phyloP scores from a whole-genome alignment of 1,284 basidiomycete genomes.

The Melanopsichium pennsylvanicum region DNA sequence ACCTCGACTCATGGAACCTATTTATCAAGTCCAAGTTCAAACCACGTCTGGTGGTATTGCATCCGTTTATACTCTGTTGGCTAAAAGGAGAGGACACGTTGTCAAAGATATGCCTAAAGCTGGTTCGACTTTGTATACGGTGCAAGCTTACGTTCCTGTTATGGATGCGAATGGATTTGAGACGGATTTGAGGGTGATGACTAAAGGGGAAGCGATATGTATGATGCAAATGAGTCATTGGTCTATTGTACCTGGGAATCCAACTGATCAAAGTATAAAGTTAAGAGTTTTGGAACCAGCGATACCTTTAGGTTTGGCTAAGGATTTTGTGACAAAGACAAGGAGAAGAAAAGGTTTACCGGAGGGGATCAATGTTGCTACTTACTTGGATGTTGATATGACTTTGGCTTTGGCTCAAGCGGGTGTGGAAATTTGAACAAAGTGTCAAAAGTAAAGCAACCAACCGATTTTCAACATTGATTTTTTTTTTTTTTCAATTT shows the following conservation, averaged over 20 bases:
- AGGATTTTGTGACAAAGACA: conserved; percentile 93
- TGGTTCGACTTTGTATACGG: conserved; percentile 94
- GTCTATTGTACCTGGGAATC: conserved; percentile 97
- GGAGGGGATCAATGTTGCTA: conserved; percentile 47
- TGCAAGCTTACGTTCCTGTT: conserved; percentile 95
- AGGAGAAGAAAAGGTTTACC: conserved; percentile 78
- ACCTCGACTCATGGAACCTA: conserved; percentile 78
- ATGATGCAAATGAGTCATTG: conserved; percentile 97
- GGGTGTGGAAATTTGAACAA: conserved; percentile 51
- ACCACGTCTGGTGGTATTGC: conserved; percentile 98
- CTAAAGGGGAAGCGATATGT: conserved; percentile 96
- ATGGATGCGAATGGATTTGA: conserved; percentile 99
- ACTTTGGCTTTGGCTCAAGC: conserved; percentile 59
- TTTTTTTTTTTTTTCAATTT: too few species aligned
- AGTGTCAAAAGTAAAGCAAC: too few species aligned
- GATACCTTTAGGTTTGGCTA: conserved; percentile 79
- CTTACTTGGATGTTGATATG: conserved; percentile 63
- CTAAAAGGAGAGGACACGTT: conserved; percentile 94
- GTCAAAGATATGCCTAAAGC: conserved; percentile 97
- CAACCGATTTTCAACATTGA: too few species aligned
- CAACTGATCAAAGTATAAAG: conserved; percentile 92
- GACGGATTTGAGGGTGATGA: conserved; percentile 94
- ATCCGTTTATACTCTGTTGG: conserved; percentile 95
- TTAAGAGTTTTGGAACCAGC: conserved; percentile 95
- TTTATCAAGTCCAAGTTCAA: conserved; percentile 98